Base-by-base conservation (phyloP, 2,329 filamentous ascomycete genomes). In the Blastomyces silverae region DNA sequence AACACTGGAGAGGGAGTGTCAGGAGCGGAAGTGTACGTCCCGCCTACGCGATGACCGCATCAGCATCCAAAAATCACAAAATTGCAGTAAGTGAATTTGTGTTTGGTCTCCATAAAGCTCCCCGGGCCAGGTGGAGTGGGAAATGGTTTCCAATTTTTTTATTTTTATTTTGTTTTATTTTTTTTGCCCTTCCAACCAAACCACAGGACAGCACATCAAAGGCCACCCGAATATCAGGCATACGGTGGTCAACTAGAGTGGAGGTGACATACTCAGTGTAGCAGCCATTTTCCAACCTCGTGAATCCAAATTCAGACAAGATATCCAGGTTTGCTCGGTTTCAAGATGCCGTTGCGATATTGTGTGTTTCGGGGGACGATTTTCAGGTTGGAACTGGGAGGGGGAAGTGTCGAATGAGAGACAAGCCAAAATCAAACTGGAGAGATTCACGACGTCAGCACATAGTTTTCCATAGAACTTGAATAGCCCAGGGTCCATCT, bases 1-100 rank as follows among this genome's bases (percentile, higher is more conserved):
- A 90, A 96, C 72, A 91, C 82, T 66, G 89, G 86, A 66, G 91
- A 94, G 68, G 87, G 83, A 66, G 89, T 89, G 81, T 96, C 91
- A 70, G 80, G 79, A 71, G 78, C 77, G 71, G 80, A 78, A 69
- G 80, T 79, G 73, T 81, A 82, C 71, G 77, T 78, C 75, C 78
- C 75, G 73, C 78, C 79, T 81, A 75, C 72, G 72, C 56, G 63
- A 61, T 46, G 70, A 72, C 70, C 70, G 69, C 70, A 77, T 77
- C 73, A 78, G 74, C 70, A 76, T 71, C 69, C 71, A 70, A 70
- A 69, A 70, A 71, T 67, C 73, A 67, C 67, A 71, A 67, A 70
- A 65, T 64, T 67, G 57, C 50, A 20, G 44, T 11, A 37, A 34
- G 17, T 44, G 59, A 44, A 50, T 44, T 44, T 50, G 31, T n/a